A percentile compares a stretch with the other conserved stretches of the same genome.
These are phyloP conservation scores for Begonia loranthoides DNA, from an alignment of 306 rosid species.

Conservation along the genomic window DNA sequence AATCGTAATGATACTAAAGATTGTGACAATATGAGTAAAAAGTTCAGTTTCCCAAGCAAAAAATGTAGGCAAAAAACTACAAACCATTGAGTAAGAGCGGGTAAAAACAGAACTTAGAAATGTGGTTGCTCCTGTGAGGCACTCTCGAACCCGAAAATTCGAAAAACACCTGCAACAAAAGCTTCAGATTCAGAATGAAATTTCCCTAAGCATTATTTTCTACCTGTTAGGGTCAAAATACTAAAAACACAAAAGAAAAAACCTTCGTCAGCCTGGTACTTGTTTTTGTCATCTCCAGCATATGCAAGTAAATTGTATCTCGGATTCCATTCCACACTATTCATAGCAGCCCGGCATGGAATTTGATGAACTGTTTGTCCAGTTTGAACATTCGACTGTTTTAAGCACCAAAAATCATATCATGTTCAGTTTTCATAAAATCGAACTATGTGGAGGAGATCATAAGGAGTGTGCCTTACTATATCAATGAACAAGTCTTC, in stretches of 20 bases:
- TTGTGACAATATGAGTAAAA: too few species aligned
- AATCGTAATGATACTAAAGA: too few species aligned
- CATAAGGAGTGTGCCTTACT: slow-evolving; percentile 26
- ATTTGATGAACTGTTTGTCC: slow-evolving; percentile 86
- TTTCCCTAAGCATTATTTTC: background rate
- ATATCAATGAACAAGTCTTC: slow-evolving; percentile 89
- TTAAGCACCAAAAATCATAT: slow-evolving; percentile 10
- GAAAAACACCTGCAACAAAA: slow-evolving; percentile 69
- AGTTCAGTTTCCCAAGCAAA: too few species aligned
- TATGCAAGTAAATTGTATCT: slow-evolving; percentile 78
- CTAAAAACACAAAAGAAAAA: background rate
- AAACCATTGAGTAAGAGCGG: too few species aligned
- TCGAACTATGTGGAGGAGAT: too few species aligned
- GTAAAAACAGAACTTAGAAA: too few species aligned
- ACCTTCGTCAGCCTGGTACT: slow-evolving; percentile 97
- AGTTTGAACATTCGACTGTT: slow-evolving; percentile 64
- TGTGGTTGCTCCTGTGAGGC: slow-evolving; percentile 16
- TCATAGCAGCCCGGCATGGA: slow-evolving; percentile 95
- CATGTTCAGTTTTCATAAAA: background rate
- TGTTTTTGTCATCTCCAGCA: slow-evolving; percentile 98
- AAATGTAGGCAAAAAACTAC: too few species aligned
- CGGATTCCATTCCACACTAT: slow-evolving; percentile 97
- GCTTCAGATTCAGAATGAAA: background rate
- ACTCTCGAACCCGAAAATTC: slow-evolving; percentile 76
- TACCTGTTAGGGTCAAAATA: too few species aligned